These are phyloP conservation scores for Solanum piurae DNA, from an alignment of 257 asterid genomes.

Conservation along the genomic window DNA sequence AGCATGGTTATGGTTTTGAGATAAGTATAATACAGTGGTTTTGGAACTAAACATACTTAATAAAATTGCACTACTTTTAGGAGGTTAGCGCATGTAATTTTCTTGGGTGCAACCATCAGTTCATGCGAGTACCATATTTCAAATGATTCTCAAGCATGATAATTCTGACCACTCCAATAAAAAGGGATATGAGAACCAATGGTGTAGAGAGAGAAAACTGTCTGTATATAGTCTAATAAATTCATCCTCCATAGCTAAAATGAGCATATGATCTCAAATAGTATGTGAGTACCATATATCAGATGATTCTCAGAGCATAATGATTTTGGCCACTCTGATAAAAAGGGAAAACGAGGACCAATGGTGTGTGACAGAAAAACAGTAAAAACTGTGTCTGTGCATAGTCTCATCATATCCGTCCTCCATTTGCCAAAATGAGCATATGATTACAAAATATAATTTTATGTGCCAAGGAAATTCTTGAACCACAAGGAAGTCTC, in stretches of 20 bases:
- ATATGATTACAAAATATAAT: background rate
- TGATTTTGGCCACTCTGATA: background rate
- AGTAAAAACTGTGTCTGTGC: background rate
- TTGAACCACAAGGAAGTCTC: background rate
- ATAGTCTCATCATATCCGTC: background rate
- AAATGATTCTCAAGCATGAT: background rate
- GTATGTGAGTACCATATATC: background rate
- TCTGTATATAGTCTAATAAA: background rate
- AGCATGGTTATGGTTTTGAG: background rate
- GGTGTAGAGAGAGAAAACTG: background rate
- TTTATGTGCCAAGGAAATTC: background rate
- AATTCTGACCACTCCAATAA: background rate
- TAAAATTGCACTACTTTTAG: background rate
- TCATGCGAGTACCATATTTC: background rate
- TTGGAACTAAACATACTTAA: background rate
- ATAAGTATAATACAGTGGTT: background rate
- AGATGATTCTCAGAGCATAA: background rate
- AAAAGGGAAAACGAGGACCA: background rate
- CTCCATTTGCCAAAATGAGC: background rate
- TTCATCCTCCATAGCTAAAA: background rate
- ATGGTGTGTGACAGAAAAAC: background rate
- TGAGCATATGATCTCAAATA: background rate
- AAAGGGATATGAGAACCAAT: background rate
- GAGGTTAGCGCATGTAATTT: background rate
- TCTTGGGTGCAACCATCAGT: background rate